phyloP scores from a whole-genome alignment of 1,284 basidiomycete species.

The Microbotryomycetes sp. region DNA sequence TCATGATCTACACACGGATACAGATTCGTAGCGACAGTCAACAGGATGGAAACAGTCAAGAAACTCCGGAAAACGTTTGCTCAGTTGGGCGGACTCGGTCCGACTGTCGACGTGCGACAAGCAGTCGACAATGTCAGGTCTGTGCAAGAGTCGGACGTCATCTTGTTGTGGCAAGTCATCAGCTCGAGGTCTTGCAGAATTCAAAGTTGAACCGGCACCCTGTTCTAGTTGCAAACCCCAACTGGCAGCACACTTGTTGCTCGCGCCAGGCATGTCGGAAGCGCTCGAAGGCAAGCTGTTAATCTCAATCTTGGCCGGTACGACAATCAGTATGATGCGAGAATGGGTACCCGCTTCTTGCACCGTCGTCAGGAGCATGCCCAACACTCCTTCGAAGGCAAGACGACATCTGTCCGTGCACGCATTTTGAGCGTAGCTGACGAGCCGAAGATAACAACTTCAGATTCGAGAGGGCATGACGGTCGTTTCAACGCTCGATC shows the following conservation, averaged over 20 bases:
- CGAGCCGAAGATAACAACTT: not conserved
- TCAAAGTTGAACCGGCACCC: no score
- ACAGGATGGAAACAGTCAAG: conserved; percentile 63
- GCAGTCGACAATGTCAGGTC: conserved; percentile 63
- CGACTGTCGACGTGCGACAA: conserved; percentile 45
- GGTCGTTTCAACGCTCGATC: conserved; percentile 65
- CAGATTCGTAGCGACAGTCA: conserved; percentile 87
- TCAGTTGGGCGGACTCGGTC: conserved; percentile 46
- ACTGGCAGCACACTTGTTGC: conserved; percentile 67
- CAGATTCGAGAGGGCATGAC: conserved; percentile 98
- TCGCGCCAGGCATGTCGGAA: conserved; percentile 70
- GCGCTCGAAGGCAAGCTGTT: conserved; percentile 84
- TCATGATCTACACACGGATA: no score
- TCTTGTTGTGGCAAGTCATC: conserved; percentile 68
- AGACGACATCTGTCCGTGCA: conserved; percentile 29
- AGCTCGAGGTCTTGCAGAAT: not conserved
- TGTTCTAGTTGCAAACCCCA: conserved; percentile 81
- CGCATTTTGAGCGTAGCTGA: not conserved
- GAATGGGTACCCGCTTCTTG: conserved; percentile 68
- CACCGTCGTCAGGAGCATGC: conserved; percentile 91
- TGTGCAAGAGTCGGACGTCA: conserved; percentile 67
- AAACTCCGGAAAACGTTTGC: conserved; percentile 62
- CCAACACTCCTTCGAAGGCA: conserved; percentile 95
- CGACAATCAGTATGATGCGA: conserved; percentile 74
- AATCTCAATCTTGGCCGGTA: conserved; percentile 92